Evolutionary conservation across 345 rosid genomes (phyloP).

Genomic region (Euphorbia tirucalli): DNA sequence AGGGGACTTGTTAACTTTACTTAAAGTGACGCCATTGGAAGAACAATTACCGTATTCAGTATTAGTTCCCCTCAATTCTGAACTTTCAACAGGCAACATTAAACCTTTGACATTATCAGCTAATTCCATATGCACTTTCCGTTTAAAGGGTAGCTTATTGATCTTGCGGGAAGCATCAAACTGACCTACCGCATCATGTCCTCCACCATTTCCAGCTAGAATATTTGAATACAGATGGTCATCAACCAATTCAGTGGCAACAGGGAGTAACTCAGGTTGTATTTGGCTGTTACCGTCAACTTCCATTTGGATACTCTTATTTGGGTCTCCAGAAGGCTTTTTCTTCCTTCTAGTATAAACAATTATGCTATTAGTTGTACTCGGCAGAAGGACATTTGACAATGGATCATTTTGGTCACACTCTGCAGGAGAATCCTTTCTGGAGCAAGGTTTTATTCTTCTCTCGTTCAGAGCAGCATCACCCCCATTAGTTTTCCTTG

Average conservation of each 20-base stretch:
- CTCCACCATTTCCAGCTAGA: background rate
- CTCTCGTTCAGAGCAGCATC: slow-evolving; percentile 10
- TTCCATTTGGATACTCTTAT: slow-evolving; percentile 8
- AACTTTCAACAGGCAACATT: background rate
- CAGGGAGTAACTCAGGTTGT: slow-evolving; percentile 7
- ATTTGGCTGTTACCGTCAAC: slow-evolving; percentile 9
- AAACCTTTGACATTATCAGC: background rate
- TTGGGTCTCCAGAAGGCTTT: background rate
- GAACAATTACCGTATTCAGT: background rate
- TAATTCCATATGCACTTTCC: slow-evolving; percentile 6
- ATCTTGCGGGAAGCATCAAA: slow-evolving; percentile 3
- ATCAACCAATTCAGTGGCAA: slow-evolving; percentile 16
- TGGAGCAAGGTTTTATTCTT: background rate
- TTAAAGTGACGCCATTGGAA: background rate
- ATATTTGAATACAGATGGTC: slow-evolving; percentile 17
- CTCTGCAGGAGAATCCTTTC: slow-evolving; percentile 10
- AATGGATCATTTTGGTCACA: slow-evolving; percentile 1
- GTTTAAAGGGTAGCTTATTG: background rate
- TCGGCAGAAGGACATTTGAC: background rate
- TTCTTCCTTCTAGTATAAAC: slow-evolving; percentile 14
- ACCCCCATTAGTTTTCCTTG: background rate
- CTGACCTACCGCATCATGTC: background rate
- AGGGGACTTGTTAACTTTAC: background rate
- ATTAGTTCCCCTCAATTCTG: background rate
- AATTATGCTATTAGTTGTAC: background rate